phyloP scores from a whole-genome alignment of 306 rosid species.

The Lathyrus aphaca region DNA sequence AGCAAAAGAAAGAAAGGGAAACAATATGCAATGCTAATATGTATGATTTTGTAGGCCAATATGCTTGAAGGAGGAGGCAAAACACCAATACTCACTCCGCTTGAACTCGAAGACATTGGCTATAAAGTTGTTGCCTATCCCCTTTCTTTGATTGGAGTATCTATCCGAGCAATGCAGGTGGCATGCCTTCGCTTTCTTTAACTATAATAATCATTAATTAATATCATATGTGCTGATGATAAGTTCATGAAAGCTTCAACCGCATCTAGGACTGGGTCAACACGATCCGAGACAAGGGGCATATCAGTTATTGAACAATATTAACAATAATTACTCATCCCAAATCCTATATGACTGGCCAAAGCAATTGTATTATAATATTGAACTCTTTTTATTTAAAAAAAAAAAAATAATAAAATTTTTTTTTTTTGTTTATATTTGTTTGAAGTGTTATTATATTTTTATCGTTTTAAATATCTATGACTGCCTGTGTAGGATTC shows the following conservation, averaged over 20 bases:
- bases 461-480: conserved; percentile 23
- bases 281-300: too few relatives aligned
- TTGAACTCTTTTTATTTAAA: conserved; percentile 4
- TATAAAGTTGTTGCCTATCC: conserved; percentile 86
- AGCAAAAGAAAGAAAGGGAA: background rate
- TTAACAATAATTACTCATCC: background rate
- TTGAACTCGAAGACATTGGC: conserved; percentile 82
- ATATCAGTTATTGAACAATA: background rate
- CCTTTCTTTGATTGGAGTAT: conserved; percentile 86
- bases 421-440: conserved; percentile 23
- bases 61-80: conserved; percentile 99
- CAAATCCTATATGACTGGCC: background rate
- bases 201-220: conserved; percentile 4
- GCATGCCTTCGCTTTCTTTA: conserved; percentile 32
- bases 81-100: conserved; percentile 77
- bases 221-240: conserved; percentile 3
- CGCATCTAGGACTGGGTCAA: too few relatives aligned
- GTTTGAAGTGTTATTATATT: background rate
- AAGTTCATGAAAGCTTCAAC: background rate
- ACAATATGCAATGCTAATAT: conserved; percentile 3
- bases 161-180: conserved; percentile 93
- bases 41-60: conserved; percentile 65
- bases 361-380: background rate
- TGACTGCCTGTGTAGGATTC: conserved; percentile 64
- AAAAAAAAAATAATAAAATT: background rate